Base-by-base conservation (phyloP, 140 eudicot species). In the Erigeron philadelphicus region DNA sequence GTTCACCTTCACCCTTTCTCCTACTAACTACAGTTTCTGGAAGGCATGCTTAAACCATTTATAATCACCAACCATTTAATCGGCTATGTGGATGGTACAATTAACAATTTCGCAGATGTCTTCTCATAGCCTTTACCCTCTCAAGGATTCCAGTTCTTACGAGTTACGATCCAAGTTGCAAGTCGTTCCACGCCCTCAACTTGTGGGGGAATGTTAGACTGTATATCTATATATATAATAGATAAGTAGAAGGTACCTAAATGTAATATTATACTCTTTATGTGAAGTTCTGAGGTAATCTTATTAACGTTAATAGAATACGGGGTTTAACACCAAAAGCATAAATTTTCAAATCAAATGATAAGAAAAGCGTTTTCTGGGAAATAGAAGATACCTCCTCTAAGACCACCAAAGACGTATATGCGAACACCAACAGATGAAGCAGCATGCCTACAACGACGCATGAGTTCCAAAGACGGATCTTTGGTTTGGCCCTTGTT, bases 401-500 rank as follows among this genome's bases (percentile, higher is more conserved):
- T 85, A 40, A 93, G 88, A 74, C 98, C 98, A 61, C 98, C 98
- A 75, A 86, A 78, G 15, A 89, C 40, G 74, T 84, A 93, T 66
- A 93, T 25, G 16, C 82, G 86, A 66, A 65, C 79, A 45, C 96
- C 98, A 67, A 89, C 81, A 47, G 98, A 85, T 46, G 98, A 83
- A 79, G 98, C 96, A 10, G 98, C 98, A 78, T 93, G 98, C 54
- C 96, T 86, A 80, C 96, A 90, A 53, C 98, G 95, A 40, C 95
- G 87, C 95, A 93, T 82, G 57, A 86, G 79, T 79, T 89, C 98
- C 83, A 83, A 63, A 70, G 95, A 74, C 42, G 87, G 85, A 83
- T 86, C 95, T 50, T 89, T 93, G 9, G 41, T 40, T 45, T 75
- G 85, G 11, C 77, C 84, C 79, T 86, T 92, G 79, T 65, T 81